A percentile compares a stretch with the other conserved stretches of the same genome.
These are phyloP conservation scores for Penicillium freii DNA, from an alignment of 2,329 filamentous ascomycete species.

Conservation along the genomic window DNA sequence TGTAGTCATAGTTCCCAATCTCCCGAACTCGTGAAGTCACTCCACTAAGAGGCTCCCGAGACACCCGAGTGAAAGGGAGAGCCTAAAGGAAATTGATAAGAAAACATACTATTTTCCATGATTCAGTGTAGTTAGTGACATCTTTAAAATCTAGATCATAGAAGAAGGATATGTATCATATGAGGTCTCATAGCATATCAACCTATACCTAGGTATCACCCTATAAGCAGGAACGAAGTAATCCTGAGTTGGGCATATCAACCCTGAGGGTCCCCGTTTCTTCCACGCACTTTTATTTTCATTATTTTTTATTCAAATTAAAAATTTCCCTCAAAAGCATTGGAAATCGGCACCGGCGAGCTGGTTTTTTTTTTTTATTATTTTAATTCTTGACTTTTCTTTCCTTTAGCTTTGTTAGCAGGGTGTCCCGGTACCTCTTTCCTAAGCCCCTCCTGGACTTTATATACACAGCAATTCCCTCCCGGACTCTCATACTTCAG, in stretches of 20 bases:
- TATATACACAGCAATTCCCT: slow-evolving; percentile 17
- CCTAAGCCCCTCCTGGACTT: slow-evolving; percentile 4
- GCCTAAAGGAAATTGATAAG: no score
- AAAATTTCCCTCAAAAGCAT: slow-evolving; percentile 13
- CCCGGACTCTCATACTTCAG: slow-evolving; percentile 19
- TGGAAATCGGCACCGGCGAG: slow-evolving; percentile 17
- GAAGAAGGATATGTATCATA: no score
- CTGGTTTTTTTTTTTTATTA: slow-evolving; percentile 8
- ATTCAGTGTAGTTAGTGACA: not conserved
- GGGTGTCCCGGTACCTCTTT: not conserved
- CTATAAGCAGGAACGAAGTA: not conserved
- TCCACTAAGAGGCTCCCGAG: slow-evolving; percentile 14
- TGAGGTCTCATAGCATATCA: not conserved
- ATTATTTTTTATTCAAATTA: not conserved
- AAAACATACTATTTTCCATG: no score
- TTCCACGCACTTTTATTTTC: slow-evolving; percentile 2
- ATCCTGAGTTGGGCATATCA: not conserved
- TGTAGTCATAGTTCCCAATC: not conserved
- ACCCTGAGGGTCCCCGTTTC: not conserved
- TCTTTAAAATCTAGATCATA: not conserved
- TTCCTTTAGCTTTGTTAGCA: not conserved
- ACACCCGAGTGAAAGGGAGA: slow-evolving; percentile 11
- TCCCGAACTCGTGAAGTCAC: not conserved
- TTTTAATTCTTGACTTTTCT: not conserved
- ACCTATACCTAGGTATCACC: not conserved